phyloP scores from a whole-genome alignment of 106 monocot species.

The Allium cepa region DNA sequence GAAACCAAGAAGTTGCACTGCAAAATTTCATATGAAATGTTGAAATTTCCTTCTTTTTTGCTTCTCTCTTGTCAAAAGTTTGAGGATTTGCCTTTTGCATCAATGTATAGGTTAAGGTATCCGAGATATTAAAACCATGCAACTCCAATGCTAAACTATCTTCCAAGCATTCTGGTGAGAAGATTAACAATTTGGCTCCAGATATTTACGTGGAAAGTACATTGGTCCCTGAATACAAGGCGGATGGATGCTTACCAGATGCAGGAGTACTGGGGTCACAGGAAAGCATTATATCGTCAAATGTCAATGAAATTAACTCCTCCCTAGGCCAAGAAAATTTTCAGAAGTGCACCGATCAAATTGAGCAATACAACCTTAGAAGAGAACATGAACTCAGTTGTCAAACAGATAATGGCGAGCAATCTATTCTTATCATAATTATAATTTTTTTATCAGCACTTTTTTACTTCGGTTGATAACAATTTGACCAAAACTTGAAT shows the following conservation, averaged over 20 bases:
- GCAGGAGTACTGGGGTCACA: slow-evolving; percentile 2
- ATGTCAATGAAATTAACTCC: slow-evolving; percentile 2
- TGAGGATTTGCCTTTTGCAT: background rate
- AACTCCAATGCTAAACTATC: slow-evolving; percentile 3
- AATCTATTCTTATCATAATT: too few relatives aligned
- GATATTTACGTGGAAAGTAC: slow-evolving; percentile 1
- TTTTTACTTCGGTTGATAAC: too few relatives aligned
- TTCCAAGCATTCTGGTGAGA: background rate
- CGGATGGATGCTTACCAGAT: background rate
- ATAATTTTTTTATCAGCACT: too few relatives aligned
- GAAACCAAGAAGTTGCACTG: background rate
- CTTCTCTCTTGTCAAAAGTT: background rate
- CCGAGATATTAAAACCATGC: slow-evolving; percentile 1
- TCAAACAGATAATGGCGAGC: slow-evolving; percentile 1
- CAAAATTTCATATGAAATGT: background rate
- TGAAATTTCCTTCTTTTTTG: background rate
- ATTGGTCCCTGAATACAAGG: background rate
- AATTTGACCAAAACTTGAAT: too few relatives aligned
- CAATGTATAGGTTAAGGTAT: slow-evolving; percentile 8
- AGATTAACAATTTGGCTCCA: background rate
- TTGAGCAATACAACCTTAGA: background rate
- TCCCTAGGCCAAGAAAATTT: background rate
- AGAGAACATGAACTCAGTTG: background rate
- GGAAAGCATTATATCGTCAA: background rate
- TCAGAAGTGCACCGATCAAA: background rate